Base-by-base conservation (phyloP, 371 early-diverging fungal species). In the Encephalitozoon intestinalis region DNA sequence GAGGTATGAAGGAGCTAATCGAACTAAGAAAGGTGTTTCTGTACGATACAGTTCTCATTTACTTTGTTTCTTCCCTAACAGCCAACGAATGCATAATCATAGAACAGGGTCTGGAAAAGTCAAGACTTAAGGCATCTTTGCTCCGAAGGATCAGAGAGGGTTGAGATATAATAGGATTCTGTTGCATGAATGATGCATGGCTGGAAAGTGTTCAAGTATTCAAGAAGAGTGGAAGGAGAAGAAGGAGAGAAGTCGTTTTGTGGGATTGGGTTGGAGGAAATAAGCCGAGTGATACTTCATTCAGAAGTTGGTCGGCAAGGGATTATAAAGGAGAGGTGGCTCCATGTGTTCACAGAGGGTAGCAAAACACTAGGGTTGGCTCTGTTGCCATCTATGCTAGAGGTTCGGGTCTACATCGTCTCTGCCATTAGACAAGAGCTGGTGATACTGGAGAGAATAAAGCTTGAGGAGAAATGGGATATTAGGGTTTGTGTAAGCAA, bases 151-250 rank as follows among this genome's bases (percentile, higher is more conserved):
- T 31, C 8, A 65, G 28, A 23, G 41, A 28, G 1, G 15, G 46
- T 0, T 40, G n/a, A 43, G 26, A 43, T 40, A 39, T 23, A 26
- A 39, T 23, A n/a, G 9, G 30, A 18, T 34, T 39, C 6, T 11
- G 23, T 43, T 15, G 39, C 50, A 39, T 52, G 43, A 43, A 75
- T 58, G 75, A 75, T 63, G 41, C 54, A 68, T 49, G 68, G 31
- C 3, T 75, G 75, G 75, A 67, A 51, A 46, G 8, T 75, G 21
- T 68, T 68, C 18, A 75, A 75, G 66, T 75, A 75, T 49, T 75
- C 75, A 11, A 75, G 63, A 50, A 31, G 39, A 21, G 39, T 54
- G 31, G 49, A 37, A 0, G 39, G 63, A 39, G 37, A 44, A 49
- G 28, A 5, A 6, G 54, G 46, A 18, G 63, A 18, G 21, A 67